Evolutionary conservation across 306 rosid genomes (phyloP).

Genomic region (Albizia julibrissin): DNA sequence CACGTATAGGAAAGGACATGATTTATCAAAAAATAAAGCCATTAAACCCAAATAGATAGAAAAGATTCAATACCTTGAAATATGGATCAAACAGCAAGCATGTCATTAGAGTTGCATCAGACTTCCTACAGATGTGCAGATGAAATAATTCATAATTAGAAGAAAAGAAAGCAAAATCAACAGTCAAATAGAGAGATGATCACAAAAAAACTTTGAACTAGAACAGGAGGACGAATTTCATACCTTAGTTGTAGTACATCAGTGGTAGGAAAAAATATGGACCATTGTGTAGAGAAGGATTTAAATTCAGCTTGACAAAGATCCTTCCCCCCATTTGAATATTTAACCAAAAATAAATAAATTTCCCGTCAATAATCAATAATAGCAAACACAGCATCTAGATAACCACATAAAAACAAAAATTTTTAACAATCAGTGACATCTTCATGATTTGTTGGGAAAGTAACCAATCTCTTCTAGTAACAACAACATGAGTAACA

Average conservation of each 20-base stretch:
- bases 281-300: conserved; percentile 85
- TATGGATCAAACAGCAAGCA: conserved; percentile 88
- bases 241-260: conserved; percentile 86
- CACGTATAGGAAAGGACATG: not conserved
- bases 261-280: conserved; percentile 80
- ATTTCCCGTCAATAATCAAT: conserved; percentile 10
- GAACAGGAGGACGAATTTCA: conserved; percentile 17
- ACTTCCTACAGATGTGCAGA: conserved; percentile 59
- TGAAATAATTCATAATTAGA: conserved; percentile 23
- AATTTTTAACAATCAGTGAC: not conserved
- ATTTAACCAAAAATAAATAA: not conserved
- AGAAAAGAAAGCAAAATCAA: conserved; percentile 23
- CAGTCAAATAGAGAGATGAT: conserved; percentile 21
- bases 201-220: not conserved
- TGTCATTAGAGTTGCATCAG: conserved; percentile 85
- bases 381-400: conserved; percentile 3
- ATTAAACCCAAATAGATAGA: conserved; percentile 28
- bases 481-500: not conserved
- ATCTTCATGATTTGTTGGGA: not conserved
- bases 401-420: not conserved
- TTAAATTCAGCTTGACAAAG: conserved; percentile 91
- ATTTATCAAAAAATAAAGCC: conserved; percentile 6
- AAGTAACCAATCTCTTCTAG: not conserved
- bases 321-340: conserved; percentile 56
- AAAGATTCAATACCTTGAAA: conserved; percentile 63